Evolutionary conservation across 352 stramenopile genomes (phyloP).

Genomic region (Phytophthora ohioensis): DNA sequence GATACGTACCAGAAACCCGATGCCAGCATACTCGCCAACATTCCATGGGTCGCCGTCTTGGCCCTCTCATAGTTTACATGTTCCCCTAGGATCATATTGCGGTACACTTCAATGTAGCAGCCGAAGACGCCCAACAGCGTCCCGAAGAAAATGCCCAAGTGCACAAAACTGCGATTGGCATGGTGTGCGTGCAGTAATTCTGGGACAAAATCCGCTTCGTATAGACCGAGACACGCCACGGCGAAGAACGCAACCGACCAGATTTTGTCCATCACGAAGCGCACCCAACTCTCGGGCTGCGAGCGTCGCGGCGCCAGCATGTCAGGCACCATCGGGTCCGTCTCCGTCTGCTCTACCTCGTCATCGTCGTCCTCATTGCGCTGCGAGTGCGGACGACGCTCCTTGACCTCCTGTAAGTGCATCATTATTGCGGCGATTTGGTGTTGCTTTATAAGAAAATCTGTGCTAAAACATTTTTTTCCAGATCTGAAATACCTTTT

Average conservation of each 20-base stretch:
- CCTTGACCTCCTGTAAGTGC: slow-evolving; percentile 69
- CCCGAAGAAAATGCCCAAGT: slow-evolving; percentile 58
- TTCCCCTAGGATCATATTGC: slow-evolving; percentile 62
- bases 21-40: slow-evolving; percentile 67
- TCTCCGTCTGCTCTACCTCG: slow-evolving; percentile 31
- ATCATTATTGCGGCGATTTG: slow-evolving; percentile 48
- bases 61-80: slow-evolving; percentile 69
- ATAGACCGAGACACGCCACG: slow-evolving; percentile 58
- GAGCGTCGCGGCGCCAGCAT: slow-evolving; percentile 17
- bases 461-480: too few relatives aligned
- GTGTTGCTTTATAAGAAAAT: not conserved
- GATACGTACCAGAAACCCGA: slow-evolving; percentile 58
- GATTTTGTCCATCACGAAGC: slow-evolving; percentile 59
- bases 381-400: slow-evolving; percentile 44
- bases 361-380: slow-evolving; percentile 11
- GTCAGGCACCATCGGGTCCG: slow-evolving; percentile 51
- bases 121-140: slow-evolving; percentile 68
- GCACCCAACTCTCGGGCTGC: slow-evolving; percentile 46
- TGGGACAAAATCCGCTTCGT: slow-evolving; percentile 69
- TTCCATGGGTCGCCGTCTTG: slow-evolving; percentile 73
- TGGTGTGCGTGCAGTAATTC: slow-evolving; percentile 60
- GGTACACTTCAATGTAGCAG: slow-evolving; percentile 81
- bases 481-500: not conserved
- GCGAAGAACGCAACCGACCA: slow-evolving; percentile 67
- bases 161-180: slow-evolving; percentile 64